Evolutionary conservation across 345 rosid genomes (phyloP).

Genomic region (Salix brachista): DNA sequence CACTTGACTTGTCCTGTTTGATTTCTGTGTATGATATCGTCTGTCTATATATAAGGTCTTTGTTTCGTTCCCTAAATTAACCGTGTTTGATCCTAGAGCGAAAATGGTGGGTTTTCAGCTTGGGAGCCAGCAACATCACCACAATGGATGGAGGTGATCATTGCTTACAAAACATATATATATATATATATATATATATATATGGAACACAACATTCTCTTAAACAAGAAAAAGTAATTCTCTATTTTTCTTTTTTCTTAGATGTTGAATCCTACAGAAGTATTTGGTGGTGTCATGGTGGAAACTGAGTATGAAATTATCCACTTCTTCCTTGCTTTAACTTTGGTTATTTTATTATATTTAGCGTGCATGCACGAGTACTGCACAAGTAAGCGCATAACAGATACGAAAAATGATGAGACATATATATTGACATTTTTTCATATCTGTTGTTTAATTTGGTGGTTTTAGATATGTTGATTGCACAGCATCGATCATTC

Average conservation of each 20-base stretch:
- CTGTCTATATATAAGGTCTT: too few relatives aligned
- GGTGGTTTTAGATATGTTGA: constrained; percentile 4
- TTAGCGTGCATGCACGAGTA: too few relatives aligned
- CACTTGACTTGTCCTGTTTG: too few relatives aligned
- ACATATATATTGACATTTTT: neutral
- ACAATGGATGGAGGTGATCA: constrained; percentile 15
- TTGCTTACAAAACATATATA: too few relatives aligned
- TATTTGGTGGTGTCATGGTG: constrained; percentile 1
- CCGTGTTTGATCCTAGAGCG: neutral
- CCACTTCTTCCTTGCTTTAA: neutral
- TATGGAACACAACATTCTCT: too few relatives aligned
- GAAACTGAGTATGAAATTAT: constrained; percentile 12
- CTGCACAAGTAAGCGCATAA: too few relatives aligned
- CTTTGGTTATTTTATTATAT: too few relatives aligned
- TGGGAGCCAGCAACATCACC: constrained; percentile 18
- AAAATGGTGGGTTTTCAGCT: constrained; percentile 17
- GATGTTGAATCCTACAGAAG: constrained; percentile 15
- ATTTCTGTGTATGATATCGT: too few relatives aligned
- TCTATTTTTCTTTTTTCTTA: neutral
- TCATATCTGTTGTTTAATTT: neutral
- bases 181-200: too few relatives aligned
- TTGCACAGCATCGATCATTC: neutral
- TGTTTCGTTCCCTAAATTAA: too few relatives aligned
- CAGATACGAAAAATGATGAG: too few relatives aligned
- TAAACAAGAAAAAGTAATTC: too few relatives aligned